These are phyloP conservation scores for Dissoconium aciculare DNA, from an alignment of 2,329 filamentous ascomycete species.

Conservation along the genomic window DNA sequence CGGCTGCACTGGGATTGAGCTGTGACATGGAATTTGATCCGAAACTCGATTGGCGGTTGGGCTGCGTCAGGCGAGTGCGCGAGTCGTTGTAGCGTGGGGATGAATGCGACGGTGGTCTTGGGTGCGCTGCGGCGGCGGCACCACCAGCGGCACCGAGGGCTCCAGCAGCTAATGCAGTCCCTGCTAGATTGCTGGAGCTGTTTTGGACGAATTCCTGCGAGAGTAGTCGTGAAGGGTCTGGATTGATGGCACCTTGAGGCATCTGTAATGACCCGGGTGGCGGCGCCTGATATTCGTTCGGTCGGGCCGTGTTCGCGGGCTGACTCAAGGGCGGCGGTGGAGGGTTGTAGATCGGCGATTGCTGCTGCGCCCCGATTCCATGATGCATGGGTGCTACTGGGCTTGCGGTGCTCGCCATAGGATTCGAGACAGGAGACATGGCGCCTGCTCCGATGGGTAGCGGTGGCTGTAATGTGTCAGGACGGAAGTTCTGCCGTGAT, in stretches of 20 bases:
- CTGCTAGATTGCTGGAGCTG: constrained; percentile 7
- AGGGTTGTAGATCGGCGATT: constrained; percentile 9
- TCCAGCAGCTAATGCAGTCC: constrained; percentile 8
- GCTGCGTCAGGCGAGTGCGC: constrained; percentile 8
- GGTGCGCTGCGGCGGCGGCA: constrained; percentile 14
- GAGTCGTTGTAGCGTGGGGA: constrained; percentile 14
- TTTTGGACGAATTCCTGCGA: constrained; percentile 20
- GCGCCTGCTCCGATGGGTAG: constrained; percentile 21
- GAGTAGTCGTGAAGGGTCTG: constrained; percentile 21
- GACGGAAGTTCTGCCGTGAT: constrained; percentile 24
- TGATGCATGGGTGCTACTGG: constrained; percentile 5
- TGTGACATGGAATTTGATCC: constrained; percentile 13
- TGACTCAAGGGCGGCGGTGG: constrained; percentile 23
- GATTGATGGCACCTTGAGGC: constrained; percentile 28
- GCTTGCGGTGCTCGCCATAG: constrained; percentile 5
- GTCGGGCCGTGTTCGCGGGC: constrained; percentile 16
- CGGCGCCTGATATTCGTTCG: constrained; percentile 13
- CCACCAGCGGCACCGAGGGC: constrained; percentile 12
- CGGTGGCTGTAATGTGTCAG: constrained; percentile 21
- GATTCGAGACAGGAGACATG: constrained; percentile 3
- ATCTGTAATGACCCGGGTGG: constrained; percentile 20
- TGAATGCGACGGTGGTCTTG: constrained; percentile 16
- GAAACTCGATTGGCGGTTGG: constrained; percentile 8
- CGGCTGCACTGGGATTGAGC: constrained; percentile 11
- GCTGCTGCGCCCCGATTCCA: constrained; percentile 5